Evolutionary conservation across 2,329 filamentous ascomycete genomes (phyloP).

Genomic region (Fusarium newnesense): DNA sequence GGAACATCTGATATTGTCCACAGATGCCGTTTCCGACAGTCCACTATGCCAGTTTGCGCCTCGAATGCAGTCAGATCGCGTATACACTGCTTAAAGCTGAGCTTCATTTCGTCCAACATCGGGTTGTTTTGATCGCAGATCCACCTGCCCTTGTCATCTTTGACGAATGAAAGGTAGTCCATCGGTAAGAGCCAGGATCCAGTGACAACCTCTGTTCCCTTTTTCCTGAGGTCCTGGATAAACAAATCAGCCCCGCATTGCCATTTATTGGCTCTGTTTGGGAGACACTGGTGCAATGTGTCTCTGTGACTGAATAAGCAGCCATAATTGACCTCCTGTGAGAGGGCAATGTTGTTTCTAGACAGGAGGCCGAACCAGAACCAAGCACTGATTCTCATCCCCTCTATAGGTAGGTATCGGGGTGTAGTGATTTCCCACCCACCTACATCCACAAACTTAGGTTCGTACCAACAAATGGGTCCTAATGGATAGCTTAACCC

Average conservation of each 20-base stretch:
- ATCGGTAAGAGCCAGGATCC: background rate
- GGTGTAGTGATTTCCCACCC: too few species aligned
- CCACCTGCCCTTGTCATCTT: rapidly evolving
- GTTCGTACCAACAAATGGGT: background rate
- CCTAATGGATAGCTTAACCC: background rate
- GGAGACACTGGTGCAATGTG: background rate
- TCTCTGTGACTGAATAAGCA: background rate
- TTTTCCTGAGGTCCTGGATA: background rate
- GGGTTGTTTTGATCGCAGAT: background rate
- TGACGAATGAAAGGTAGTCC: background rate
- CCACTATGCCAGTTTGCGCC: background rate
- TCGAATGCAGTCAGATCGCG: background rate
- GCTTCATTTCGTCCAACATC: background rate
- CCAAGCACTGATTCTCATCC: background rate
- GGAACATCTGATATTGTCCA: background rate
- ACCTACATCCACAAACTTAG: rapidly evolving
- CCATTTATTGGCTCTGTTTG: background rate
- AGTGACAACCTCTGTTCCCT: background rate
- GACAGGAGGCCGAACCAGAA: background rate
- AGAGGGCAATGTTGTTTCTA: background rate
- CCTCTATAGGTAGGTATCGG: background rate
- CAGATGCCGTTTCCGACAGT: background rate
- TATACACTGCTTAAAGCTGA: background rate
- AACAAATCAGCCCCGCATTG: background rate
- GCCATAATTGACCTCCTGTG: background rate